Evolutionary conservation across 257 asterid species (phyloP).

Genomic region (Nicotiana paniculata): DNA sequence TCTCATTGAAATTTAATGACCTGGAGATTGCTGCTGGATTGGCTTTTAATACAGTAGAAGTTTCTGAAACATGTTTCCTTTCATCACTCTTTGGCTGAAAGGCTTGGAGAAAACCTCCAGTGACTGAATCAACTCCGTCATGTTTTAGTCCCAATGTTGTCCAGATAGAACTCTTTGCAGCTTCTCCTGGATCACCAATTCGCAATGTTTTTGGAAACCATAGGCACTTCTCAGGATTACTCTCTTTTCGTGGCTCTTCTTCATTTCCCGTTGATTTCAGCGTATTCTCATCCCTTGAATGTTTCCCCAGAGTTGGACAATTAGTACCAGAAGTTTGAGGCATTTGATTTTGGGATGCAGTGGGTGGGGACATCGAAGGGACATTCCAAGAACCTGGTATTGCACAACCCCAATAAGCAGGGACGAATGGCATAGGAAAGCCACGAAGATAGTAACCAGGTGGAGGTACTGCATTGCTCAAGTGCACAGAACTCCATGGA

Average conservation of each 20-base stretch:
- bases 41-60: conserved; percentile 57
- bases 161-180: conserved; percentile 83
- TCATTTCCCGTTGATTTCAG: conserved; percentile 4
- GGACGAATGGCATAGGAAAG: conserved; percentile 53
- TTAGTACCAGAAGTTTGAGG: conserved; percentile 24
- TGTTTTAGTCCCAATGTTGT: conserved; percentile 55
- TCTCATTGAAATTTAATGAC: conserved; percentile 65
- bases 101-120: conserved; percentile 50
- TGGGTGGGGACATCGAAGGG: conserved; percentile 28
- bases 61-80: conserved; percentile 32
- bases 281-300: conserved; percentile 41
- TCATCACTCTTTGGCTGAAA: conserved; percentile 43
- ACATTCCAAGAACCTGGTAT: conserved; percentile 32
- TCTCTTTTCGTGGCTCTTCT: conserved; percentile 19
- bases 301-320: conserved; percentile 49
- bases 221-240: conserved; percentile 34
- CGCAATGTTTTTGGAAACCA: conserved; percentile 80
- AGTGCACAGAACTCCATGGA: conserved; percentile 51
- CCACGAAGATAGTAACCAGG: conserved; percentile 36
- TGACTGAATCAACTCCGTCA: conserved; percentile 31
- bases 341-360: conserved; percentile 14
- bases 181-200: conserved; percentile 61
- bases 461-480: conserved; percentile 36
- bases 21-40: conserved; percentile 82
- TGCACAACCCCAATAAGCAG: conserved; percentile 67